Evolutionary conservation across 768 basidiomycete genomes (phyloP).

Genomic region (Psilocybe cyanescens): DNA sequence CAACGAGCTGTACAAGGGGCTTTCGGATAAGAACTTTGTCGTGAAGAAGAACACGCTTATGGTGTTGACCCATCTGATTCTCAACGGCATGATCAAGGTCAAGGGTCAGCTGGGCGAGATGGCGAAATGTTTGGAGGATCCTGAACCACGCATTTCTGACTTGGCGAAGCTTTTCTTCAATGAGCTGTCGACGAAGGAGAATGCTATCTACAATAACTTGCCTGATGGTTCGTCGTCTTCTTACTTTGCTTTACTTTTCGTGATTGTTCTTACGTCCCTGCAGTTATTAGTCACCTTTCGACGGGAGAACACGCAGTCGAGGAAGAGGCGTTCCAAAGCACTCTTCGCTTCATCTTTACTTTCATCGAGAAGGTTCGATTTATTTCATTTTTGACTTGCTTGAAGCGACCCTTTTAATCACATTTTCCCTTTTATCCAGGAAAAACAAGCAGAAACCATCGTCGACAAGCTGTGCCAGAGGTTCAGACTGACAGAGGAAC

Average conservation of each 20-base stretch:
- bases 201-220: slow-evolving; percentile 98
- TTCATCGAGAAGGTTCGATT: slow-evolving; percentile 89
- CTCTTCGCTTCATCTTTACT: slow-evolving; percentile 92
- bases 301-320: slow-evolving; percentile 91
- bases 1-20: slow-evolving; percentile 91
- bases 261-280: slow-evolving; percentile 8
- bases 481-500: slow-evolving; percentile 85
- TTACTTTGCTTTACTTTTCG: background rate
- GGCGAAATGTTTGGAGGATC: slow-evolving; percentile 99
- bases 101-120: slow-evolving; percentile 99
- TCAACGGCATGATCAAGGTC: slow-evolving; percentile 99
- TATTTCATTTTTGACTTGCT: too few relatives aligned
- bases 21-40: slow-evolving; percentile 82
- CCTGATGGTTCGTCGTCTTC: slow-evolving; percentile 73
- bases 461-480: slow-evolving; percentile 98
- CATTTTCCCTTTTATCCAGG: slow-evolving; percentile 47
- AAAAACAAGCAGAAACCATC: slow-evolving; percentile 97
- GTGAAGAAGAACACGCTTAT: slow-evolving; percentile 99
- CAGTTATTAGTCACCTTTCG: slow-evolving; percentile 94
- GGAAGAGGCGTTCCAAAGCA: slow-evolving; percentile 90
- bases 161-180: slow-evolving; percentile 98
- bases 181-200: slow-evolving; percentile 95
- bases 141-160: slow-evolving; percentile 84
- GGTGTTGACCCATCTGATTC: slow-evolving; percentile 95
- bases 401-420: background rate